Evolutionary conservation across 305 asterid species (phyloP), one percentile per base, ranked within the genome.

Genomic region (Plantago coronopus): DNA sequence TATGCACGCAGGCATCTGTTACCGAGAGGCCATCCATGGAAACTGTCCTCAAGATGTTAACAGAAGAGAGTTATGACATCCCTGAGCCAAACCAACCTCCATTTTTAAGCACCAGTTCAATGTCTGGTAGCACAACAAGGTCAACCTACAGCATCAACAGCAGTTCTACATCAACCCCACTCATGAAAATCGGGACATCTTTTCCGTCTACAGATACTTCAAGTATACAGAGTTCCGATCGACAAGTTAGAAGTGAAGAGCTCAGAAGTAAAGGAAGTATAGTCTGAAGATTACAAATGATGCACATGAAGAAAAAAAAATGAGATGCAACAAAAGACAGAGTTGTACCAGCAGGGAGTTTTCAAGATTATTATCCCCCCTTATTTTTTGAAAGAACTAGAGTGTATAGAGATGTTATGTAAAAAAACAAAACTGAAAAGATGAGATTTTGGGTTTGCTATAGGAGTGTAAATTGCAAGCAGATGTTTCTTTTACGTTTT

Each of bases 11-110:
- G 57, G 94, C 89, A 31, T 80, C 81, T 17, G 72, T 62, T 23
- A 54, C 76, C 14, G 72, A 74, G 48, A 72, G 94, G 48, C 94
- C 94, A 69, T 82, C 94, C 25, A 84, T 84, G 87, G 64, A 4
- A 11, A 78, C 74, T 11, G 94, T 82, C 9, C 82, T 84, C 17
- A 50, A 29, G 59, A 79, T 84, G 88, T 78, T 84, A 5, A 77
- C 81, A 3, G 74, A 74, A 7, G 84, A 74, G 59, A 69, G 68
- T 61, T 62, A 19, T 27, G 77, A 76, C 53, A 79, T 84, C 62
- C 84, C 86, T 2, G 86, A 79, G 44, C 81, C 86, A n/a, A 74
- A 70, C 34, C 93, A 81, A 45, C 93, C 93, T 0, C 88, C 93
- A 15, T 84, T 84, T 66, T 22, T 84, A 19, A 79, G 71, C 75